Evolutionary conservation across 768 basidiomycete genomes (phyloP), one percentile per base, ranked within the genome.

Genomic region (Holtermanniella nyarrowii): DNA sequence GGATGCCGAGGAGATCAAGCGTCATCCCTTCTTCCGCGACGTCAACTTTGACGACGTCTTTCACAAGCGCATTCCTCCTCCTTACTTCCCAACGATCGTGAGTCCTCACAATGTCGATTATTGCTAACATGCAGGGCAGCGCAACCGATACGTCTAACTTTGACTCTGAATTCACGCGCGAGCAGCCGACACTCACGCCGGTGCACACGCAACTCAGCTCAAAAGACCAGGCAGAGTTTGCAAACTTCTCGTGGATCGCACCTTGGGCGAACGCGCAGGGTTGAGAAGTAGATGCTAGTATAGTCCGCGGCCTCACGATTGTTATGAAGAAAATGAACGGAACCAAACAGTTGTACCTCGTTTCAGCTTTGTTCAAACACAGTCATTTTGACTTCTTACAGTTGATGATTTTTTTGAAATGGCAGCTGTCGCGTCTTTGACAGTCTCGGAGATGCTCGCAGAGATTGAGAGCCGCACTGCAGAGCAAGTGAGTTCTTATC

Each of bases 11-110:
- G 93, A 96, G 62, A 93, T 99, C 76, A 99, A 99, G 75, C 78
- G 81, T 50, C 95, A 97, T 68, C 82, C 89, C 3, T 99, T 97
- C 81, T 99, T 99, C 80, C 90, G 91, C 73, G 95, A 97, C 69
- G 86, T 93, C 45, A 96, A 75, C 74, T 99, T 85, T 71, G 95
- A 97, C 59, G 93, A 96, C 71, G 86, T 99, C n/a, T 70, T 93
- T 58, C 78, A 95, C 76, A 97, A 97, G 74, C 87, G 91, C 54
- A 89, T 97, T 64, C 90, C 91, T 20, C 87, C 90, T 20, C 88
- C 93, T 3, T 99, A 96, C 76, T 90, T 88, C 81, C 95, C 95
- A 14, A 86, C 84, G 2, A 88, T 99, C 65, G 90, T 53, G 52
- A 48, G 13, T 56, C 48, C 37, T 51, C 45, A 49, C 31, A 46